Evolutionary conservation across 768 basidiomycete genomes (phyloP).

Genomic region (Trametes gibbosa): DNA sequence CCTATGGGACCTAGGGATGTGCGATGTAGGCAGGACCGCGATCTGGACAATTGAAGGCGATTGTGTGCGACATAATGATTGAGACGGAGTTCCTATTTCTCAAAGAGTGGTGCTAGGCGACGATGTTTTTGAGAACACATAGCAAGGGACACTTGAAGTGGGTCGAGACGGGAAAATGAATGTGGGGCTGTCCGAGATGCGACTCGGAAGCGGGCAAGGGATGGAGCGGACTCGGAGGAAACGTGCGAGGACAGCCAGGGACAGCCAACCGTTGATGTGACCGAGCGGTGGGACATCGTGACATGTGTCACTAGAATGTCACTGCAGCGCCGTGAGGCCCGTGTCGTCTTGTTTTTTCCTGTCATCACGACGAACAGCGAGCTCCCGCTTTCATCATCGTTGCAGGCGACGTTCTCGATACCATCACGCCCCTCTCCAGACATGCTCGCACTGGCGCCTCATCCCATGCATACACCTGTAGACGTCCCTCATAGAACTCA

Average conservation of each 20-base stretch:
- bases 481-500: slow-evolving; percentile 23
- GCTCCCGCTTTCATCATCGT: slow-evolving; percentile 14
- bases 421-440: background rate
- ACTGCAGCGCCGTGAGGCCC: slow-evolving; percentile 6
- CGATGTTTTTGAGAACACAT: too few species aligned
- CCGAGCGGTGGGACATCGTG: background rate
- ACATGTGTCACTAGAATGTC: slow-evolving; percentile 6
- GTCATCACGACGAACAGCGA: slow-evolving; percentile 16
- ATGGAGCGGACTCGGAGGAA: background rate
- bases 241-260: slow-evolving; percentile 2
- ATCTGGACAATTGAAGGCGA: too few species aligned
- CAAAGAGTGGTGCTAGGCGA: too few species aligned
- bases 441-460: slow-evolving; percentile 27
- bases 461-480: slow-evolving; percentile 25
- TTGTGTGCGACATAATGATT: too few species aligned
- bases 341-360: slow-evolving; percentile 18
- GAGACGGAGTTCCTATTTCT: too few species aligned
- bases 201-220: background rate
- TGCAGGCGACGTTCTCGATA: slow-evolving; percentile 8
- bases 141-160: too few species aligned
- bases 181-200: background rate
- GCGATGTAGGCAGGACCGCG: background rate
- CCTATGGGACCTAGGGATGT: background rate
- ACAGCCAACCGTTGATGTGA: background rate
- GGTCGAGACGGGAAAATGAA: background rate